Base-by-base conservation (phyloP, 352 stramenopile genomes). In the Pythium oligandrum region DNA sequence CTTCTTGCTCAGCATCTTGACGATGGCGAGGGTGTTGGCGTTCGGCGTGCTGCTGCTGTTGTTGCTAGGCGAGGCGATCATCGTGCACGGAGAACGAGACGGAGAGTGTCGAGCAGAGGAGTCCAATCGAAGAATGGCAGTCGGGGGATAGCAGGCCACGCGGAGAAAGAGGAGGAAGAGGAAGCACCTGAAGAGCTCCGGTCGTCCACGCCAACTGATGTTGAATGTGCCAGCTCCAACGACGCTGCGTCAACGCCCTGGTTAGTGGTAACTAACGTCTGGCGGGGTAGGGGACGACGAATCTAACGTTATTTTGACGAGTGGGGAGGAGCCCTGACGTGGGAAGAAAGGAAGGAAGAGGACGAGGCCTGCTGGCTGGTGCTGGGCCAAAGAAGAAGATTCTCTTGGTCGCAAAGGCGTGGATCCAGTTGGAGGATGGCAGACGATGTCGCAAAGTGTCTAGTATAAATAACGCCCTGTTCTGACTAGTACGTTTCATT, bases 71-170 rank as follows among this genome's bases (percentile, higher is more conserved):
- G 17, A 26, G 17, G 17, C 17, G 17, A 26, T 26, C 17, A 26
- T 26, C 17, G 17, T 26, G 17, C 17, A 26, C 17, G 17, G 17
- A 26, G 17, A 26, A 26, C 17, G 17, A 59, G 59, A 51, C 46
- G 59, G 40, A 32, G 42, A 26, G n/a, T 48, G 49, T 51, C 40
- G 48, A 8, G 26, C 17, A 35, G 58, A 38, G 48, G 57, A 57
- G 66, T 67, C 64, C 51, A 75, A 75, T 62, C 60, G 64, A 54
- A 76, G 71, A 75, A 83, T 74, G 70, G 75, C 17, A 26, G 17
- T 26, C 17, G 17, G 17, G 17, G 17, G 17, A 38, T 36, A 30
- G 32, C 5, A 51, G 8, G 31, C 38, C 36, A 51, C n/a, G 9
- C n/a, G 11, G 46, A 7, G 33, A 35, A 35, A 51, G 46, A 37